Percentiles rank a stretch among this genome's conserved stretches.
phyloP scores from a whole-genome alignment of 257 asterid species.

The Nicotiana tomentosiformis region DNA sequence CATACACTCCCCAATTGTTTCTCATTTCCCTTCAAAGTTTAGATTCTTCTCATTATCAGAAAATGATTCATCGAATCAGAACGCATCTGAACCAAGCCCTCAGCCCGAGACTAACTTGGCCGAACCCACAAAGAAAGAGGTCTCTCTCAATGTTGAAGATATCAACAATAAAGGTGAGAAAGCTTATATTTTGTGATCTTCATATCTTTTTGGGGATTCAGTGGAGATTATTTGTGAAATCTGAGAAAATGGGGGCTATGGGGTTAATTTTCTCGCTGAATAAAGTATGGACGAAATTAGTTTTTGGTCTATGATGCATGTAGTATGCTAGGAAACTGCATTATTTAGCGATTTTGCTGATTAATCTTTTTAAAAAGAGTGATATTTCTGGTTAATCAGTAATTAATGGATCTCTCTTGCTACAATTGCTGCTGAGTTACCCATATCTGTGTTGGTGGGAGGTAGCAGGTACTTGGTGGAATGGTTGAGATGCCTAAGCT shows the following conservation, averaged over 20 bases:
- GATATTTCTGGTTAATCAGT: neutral
- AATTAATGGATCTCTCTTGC: neutral
- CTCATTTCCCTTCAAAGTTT: conserved; percentile 20
- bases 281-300: neutral
- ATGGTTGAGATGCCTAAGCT: no score
- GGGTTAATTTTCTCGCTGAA: neutral
- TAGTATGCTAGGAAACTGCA: neutral
- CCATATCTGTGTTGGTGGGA: no score
- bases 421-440: neutral
- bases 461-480: no score
- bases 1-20: conserved; percentile 15
- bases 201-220: neutral
- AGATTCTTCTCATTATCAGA: conserved; percentile 52
- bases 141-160: conserved; percentile 32
- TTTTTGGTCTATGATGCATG: neutral
- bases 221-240: neutral
- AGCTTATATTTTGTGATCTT: neutral
- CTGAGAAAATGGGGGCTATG: neutral
- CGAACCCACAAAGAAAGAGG: conserved; percentile 18
- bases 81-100: conserved; percentile 11
- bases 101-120: conserved; percentile 18
- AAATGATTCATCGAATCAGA: conserved; percentile 24
- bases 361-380: neutral
- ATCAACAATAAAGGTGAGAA: conserved; percentile 54
- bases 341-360: neutral